Percentiles rank a stretch among this genome's conserved stretches.
phyloP scores from a whole-genome alignment of 257 asterid species.

The Knoxia roxburghii region DNA sequence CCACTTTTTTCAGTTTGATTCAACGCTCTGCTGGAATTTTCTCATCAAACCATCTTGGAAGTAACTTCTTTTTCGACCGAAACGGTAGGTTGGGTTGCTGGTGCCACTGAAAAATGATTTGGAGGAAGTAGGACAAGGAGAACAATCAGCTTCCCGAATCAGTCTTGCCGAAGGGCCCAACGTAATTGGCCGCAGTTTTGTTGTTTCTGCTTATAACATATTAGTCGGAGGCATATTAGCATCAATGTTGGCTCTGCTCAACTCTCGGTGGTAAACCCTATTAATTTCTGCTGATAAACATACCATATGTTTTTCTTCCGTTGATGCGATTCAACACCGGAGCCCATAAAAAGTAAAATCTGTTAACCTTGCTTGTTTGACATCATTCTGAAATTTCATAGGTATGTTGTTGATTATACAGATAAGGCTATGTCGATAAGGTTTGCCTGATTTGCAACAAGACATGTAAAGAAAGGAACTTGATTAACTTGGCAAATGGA shows the following conservation, averaged over 20 bases:
- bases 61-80: no score
- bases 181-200: slow-evolving; percentile 66
- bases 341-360: no score
- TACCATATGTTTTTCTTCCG: no score
- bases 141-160: slow-evolving; percentile 47
- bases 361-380: no score
- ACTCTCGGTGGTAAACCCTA: slow-evolving; percentile 48
- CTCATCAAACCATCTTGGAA: no score
- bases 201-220: slow-evolving; percentile 65
- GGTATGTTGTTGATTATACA: no score
- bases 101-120: slow-evolving; percentile 52
- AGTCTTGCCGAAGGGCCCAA: slow-evolving; percentile 50
- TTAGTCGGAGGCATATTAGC: slow-evolving; percentile 76
- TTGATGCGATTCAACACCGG: no score
- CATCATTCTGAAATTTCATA: no score
- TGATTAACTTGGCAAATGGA: slow-evolving; percentile 70
- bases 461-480: slow-evolving; percentile 73
- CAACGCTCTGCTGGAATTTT: no score
- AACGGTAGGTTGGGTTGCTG: slow-evolving; percentile 54
- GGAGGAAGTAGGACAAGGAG: slow-evolving; percentile 35
- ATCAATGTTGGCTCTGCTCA: slow-evolving; percentile 52
- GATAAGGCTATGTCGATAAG: slow-evolving; percentile 78
- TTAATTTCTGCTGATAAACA: no score
- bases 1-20: no score
- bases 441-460: slow-evolving; percentile 76